Evolutionary conservation across 441 rosid genomes (phyloP), one percentile per base, ranked within the genome.

Genomic region (Gossypium aridum): DNA sequence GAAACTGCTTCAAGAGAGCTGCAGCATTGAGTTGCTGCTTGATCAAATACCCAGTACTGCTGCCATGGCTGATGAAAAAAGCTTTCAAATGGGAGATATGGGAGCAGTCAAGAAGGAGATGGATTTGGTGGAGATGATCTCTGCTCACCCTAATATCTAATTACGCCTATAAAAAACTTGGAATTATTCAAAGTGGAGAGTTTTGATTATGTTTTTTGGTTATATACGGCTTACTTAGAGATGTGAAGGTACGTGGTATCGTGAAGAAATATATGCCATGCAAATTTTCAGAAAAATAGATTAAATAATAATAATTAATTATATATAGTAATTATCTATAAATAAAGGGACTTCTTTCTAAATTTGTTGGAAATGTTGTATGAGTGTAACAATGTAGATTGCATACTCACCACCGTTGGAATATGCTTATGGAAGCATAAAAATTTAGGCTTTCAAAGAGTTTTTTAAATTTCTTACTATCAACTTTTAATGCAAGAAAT

Each of bases 111-210:
- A 81, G 78, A 72, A 83, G 78, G 93, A 91, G 71, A 59, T 85
- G 68, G 97, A 89, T 83, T 80, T 88, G 78, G 77, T 84, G 80
- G 92, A 88, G 86, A 82, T 91, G 94, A 85, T 89, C 76, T 70
- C 87, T 65, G 47, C 22, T 4, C 89, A 83, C 53, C 81, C 84
- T 47, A 80, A 75, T 25, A 64, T 76, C 12, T 71, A 57, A 62
- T 23, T 0, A 77, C 70, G 54, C 51, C 57, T 26, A 43, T 37
- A 8, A 10, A 17, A 65, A 55, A 71, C 57, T 19, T 13, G 57
- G 45, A 37, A 37, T 37, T 37, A 37, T 37, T 37, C 45, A 37
- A 37, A 37, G 12, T 37, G 45, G 12, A 37, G 45, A 9, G 43
- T 37, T 37, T 37, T 7, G 43, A 7, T 37, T 37, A 37, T 37